A percentile compares a stretch with the other conserved stretches of the same genome.
Conservation (phyloP, 2,329 filamentous ascomycete genomes). For the Colletotrichum musicola region DNA sequence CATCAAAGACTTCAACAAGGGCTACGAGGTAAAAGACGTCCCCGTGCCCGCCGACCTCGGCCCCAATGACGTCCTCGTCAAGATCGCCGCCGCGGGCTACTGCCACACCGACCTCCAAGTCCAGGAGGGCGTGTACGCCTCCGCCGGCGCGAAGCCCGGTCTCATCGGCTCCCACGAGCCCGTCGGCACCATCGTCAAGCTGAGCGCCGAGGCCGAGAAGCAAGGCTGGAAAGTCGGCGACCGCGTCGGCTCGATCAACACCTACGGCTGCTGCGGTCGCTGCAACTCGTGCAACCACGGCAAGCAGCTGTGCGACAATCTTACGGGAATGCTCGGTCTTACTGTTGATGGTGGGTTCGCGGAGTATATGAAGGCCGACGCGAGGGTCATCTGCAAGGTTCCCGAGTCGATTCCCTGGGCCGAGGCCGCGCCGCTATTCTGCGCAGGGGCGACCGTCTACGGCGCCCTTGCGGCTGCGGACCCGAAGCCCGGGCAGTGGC, state of each 20-base stretch:
- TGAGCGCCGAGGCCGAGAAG: slow-evolving; percentile 56
- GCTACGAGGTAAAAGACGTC: slow-evolving; percentile 37
- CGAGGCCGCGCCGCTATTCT: slow-evolving; percentile 45
- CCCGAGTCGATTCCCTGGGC: slow-evolving; percentile 41
- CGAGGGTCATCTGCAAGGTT: slow-evolving; percentile 43
- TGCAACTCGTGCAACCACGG: slow-evolving; percentile 41
- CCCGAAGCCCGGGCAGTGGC: slow-evolving; percentile 41
- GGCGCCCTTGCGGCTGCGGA: slow-evolving; percentile 39
- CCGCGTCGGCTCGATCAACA: slow-evolving; percentile 57
- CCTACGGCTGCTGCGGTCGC: slow-evolving; percentile 42
- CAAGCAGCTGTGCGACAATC: slow-evolving; percentile 43
- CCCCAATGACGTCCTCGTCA: slow-evolving; percentile 40
- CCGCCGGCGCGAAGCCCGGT: slow-evolving; percentile 41
- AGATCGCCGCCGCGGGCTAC: slow-evolving; percentile 40
- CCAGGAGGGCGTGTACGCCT: slow-evolving; percentile 36
- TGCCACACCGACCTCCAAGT: slow-evolving; percentile 42
- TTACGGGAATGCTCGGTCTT: slow-evolving; percentile 43
- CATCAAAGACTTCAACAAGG: slow-evolving; percentile 42
- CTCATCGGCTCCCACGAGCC: slow-evolving; percentile 70
- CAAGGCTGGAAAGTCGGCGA: slow-evolving; percentile 63
- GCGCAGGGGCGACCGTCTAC: slow-evolving; percentile 46
- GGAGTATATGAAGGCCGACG: slow-evolving; percentile 45
- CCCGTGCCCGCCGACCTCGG: slow-evolving; percentile 35
- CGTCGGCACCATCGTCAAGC: slow-evolving; percentile 70
- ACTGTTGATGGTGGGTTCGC: slow-evolving; percentile 44